These are phyloP conservation scores for Saccharum hybrid DNA, from an alignment of 202 grass and related monocot genomes.

Conservation along the genomic window DNA sequence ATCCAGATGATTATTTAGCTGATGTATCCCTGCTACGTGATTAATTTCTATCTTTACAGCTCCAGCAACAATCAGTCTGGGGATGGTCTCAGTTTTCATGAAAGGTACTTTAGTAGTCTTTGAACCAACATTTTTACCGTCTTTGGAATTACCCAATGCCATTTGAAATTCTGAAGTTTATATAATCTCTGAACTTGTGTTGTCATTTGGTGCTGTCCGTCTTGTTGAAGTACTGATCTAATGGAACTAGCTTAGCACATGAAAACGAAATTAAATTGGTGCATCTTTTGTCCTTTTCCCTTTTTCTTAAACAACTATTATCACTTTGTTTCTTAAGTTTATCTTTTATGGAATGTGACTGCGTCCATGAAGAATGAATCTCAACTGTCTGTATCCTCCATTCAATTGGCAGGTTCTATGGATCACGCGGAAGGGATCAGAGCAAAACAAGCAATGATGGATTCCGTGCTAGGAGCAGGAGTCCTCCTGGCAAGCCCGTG, in stretches of 20 bases:
- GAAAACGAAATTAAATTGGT: not conserved
- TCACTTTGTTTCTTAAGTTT: not conserved
- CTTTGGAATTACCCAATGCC: not conserved
- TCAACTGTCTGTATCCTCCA: not conserved
- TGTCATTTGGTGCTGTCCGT: not conserved
- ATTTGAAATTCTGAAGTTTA: slow-evolving; percentile 14
- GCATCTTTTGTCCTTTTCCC: not conserved
- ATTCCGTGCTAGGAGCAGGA: slow-evolving; percentile 56
- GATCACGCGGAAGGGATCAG: slow-evolving; percentile 36
- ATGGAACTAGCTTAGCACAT: not conserved
- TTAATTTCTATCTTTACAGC: slow-evolving; percentile 28
- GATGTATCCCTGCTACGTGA: slow-evolving; percentile 30
- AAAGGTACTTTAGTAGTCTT: slow-evolving; percentile 49
- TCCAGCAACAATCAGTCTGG: slow-evolving; percentile 44
- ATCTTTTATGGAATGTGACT: not conserved
- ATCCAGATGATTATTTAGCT: slow-evolving; percentile 24
- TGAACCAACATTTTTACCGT: slow-evolving; percentile 7
- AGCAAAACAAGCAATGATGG: slow-evolving; percentile 34
- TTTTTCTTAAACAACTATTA: not conserved
- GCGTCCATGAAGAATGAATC: not conserved
- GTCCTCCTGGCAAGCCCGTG: slow-evolving; percentile 50
- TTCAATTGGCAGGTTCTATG: slow-evolving; percentile 55
- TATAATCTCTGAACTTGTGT: not conserved
- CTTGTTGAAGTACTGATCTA: slow-evolving; percentile 21
- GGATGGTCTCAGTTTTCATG: slow-evolving; percentile 67